These are phyloP conservation scores for Basipetospora chlamydospora DNA, from an alignment of 2,329 filamentous ascomycete species.

Conservation along the genomic window DNA sequence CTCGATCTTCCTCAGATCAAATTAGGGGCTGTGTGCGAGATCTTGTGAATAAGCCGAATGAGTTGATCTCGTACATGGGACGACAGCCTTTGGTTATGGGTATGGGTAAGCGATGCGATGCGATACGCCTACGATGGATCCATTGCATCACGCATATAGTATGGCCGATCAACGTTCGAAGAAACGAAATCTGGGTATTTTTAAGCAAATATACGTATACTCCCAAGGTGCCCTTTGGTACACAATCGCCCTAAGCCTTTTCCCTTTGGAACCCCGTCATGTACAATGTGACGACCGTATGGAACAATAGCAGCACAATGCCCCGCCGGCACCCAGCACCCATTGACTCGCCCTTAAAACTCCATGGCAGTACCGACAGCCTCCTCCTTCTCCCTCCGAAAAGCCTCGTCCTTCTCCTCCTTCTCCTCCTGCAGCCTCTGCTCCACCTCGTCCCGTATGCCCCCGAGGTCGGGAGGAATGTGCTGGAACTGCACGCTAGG, in stretches of 20 bases:
- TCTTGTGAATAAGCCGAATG: too few species aligned
- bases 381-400: slow-evolving; percentile 39
- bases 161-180: background rate
- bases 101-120: too few species aligned
- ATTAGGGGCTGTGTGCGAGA: too few species aligned
- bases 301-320: too few species aligned
- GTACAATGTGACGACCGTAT: too few species aligned
- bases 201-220: slow-evolving; percentile 1
- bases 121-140: too few species aligned
- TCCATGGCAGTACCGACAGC: slow-evolving; percentile 45
- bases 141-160: background rate
- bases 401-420: slow-evolving; percentile 40
- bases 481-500: slow-evolving; percentile 76
- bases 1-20: too few species aligned
- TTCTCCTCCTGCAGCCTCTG: slow-evolving; percentile 49
- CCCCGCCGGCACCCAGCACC: too few species aligned
- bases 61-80: too few species aligned
- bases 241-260: background rate
- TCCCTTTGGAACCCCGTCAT: background rate
- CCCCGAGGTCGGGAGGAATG: slow-evolving; percentile 63
- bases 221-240: background rate
- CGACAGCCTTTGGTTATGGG: too few species aligned
- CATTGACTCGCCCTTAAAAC: slow-evolving; percentile 18
- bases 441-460: slow-evolving; percentile 55
- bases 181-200: slow-evolving; percentile 2